Base-by-base conservation (phyloP, 2,329 filamentous ascomycete genomes). In the Drechmeria coniospora region DNA sequence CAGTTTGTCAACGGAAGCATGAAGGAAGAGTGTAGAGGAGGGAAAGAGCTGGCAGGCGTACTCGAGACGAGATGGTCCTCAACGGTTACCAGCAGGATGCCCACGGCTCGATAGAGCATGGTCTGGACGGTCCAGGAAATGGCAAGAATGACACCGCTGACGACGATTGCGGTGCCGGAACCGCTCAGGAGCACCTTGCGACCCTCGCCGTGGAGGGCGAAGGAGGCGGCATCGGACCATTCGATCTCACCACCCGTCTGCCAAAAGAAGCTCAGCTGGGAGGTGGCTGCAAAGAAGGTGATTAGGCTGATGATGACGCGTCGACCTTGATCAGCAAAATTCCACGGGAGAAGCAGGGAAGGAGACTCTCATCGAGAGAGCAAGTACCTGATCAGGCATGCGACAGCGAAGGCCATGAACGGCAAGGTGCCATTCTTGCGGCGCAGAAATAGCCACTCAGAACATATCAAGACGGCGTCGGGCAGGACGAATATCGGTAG, bases 201-300 rank as follows among this genome's bases (percentile, higher is more conserved):
- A 12, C 40, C 43, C 23, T 50, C 48, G 27, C 43, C 41, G 32
- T 41, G 43, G 17, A 37, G 36, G 13, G 49, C 43, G 23, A 48
- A 48, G 8, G 42, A 28, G 21, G 35, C 34, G 9, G 43, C 48
- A 30, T 51, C 48, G 17, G 36, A 38, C 47, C 47, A 51, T 26
- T 50, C 41, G 8, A 51, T 34, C 29, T 50, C 45, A 16, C 45
- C 47, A 10, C 47, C 47, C 0, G 47, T 49, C 26, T 49, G 40
- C 26, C 37, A 34, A 27, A 35, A 51, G 26, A 51, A 51, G 15
- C 46, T 46, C 8, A 49, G 34, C 26, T 51, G 46, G 5, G 46
- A 47, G 3, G 47, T 34, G 13, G 46, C 45, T 13, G 44, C 48
- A 24, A 36, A 35, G 11, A 47, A 27, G 1, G 41, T 40, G 6